Evolutionary conservation across 352 stramenopile species (phyloP).

Genomic region (Globisporangium nagaii): DNA sequence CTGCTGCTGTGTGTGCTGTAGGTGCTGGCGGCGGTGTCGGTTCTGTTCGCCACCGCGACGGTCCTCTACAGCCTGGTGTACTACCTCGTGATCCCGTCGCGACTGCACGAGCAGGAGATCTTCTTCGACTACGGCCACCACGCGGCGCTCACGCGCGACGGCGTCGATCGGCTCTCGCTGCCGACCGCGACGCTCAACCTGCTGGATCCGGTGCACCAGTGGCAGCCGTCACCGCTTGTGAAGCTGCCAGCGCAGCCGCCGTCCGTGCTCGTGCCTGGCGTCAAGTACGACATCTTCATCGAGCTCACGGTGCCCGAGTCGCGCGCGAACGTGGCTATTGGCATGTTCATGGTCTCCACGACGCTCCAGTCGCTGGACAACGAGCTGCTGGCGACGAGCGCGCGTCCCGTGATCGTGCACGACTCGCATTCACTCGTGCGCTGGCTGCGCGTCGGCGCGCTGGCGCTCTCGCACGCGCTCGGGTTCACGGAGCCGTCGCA

Average conservation of each 20-base stretch:
- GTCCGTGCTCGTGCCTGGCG: slow-evolving; percentile 44
- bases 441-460: slow-evolving; percentile 35
- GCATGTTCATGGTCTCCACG: slow-evolving; percentile 76
- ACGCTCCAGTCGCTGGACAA: slow-evolving; percentile 24
- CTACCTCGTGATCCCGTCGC: slow-evolving; percentile 71
- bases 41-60: slow-evolving; percentile 51
- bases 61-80: slow-evolving; percentile 69
- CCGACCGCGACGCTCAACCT: slow-evolving; percentile 55
- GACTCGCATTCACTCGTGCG: slow-evolving; percentile 55
- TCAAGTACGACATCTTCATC: slow-evolving; percentile 79
- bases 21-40: slow-evolving; percentile 24
- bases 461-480: slow-evolving; percentile 50
- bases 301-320: slow-evolving; percentile 68
- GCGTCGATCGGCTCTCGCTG: slow-evolving; percentile 19
- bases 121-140: slow-evolving; percentile 76
- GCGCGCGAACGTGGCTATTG: slow-evolving; percentile 50
- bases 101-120: slow-evolving; percentile 70
- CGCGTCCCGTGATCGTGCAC: slow-evolving; percentile 53
- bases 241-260: slow-evolving; percentile 11
- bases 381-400: slow-evolving; percentile 37
- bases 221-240: slow-evolving; percentile 31
- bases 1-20: slow-evolving; percentile 14
- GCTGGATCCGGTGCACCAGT: slow-evolving; percentile 49
- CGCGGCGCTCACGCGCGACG: slow-evolving; percentile 17
- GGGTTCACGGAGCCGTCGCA: slow-evolving; percentile 55